Conservation (phyloP, 73 alveolate species). For the Paramecium tetraurelia region DNA sequence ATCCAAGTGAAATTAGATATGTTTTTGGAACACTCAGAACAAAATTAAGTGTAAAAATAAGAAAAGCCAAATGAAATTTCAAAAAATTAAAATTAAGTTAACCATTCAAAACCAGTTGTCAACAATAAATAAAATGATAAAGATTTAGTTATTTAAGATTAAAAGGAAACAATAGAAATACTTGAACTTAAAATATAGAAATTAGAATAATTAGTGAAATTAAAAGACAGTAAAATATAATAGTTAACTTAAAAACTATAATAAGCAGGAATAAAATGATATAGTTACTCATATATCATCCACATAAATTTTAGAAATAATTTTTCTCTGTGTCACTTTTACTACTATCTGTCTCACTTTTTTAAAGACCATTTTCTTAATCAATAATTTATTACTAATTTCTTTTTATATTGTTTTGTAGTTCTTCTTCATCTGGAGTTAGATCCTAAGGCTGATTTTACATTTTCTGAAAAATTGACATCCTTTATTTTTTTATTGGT, state of each 20-base stretch:
- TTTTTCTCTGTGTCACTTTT: not conserved
- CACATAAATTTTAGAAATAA: slow-evolving; percentile 22
- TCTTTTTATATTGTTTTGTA: not conserved
- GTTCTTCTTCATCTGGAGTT: not conserved
- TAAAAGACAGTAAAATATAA: slow-evolving; percentile 65
- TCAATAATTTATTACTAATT: not conserved
- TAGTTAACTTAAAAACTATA: slow-evolving; percentile 47
- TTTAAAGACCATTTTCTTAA: not conserved
- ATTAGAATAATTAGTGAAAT: slow-evolving; percentile 57
- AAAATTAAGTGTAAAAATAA: slow-evolving; percentile 6
- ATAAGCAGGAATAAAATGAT: slow-evolving; percentile 63
- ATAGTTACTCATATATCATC: not conserved
- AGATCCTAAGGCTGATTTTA: not conserved
- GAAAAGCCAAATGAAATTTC: slow-evolving; percentile 5
- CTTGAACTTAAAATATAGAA: slow-evolving; percentile 60
- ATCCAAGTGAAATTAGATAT: slow-evolving; percentile 49
- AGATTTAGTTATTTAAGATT: slow-evolving; percentile 51
- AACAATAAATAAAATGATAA: not conserved
- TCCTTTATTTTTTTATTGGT: not conserved
- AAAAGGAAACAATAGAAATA: slow-evolving; percentile 65
- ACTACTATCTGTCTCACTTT: not conserved
- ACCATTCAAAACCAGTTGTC: not conserved
- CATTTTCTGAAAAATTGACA: slow-evolving; percentile 4
- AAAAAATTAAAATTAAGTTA: not conserved
- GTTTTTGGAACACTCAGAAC: slow-evolving; percentile 61